Evolutionary conservation across 2,329 filamentous ascomycete species (phyloP), one percentile per base, ranked within the genome.

Genomic region (Endothia cerciana): DNA sequence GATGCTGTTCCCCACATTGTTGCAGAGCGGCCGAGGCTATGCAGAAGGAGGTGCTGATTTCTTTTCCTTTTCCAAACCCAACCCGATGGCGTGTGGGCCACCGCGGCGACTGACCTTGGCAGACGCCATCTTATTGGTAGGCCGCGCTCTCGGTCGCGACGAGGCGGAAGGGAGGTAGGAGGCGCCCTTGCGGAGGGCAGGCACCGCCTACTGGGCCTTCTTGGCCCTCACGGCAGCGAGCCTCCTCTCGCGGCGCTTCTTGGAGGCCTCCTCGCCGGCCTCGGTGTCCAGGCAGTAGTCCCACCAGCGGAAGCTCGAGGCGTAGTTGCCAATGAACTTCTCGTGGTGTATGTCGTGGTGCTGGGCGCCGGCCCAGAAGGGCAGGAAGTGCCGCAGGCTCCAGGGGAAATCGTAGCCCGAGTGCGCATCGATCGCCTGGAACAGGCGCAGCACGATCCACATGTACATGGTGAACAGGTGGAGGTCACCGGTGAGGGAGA

Each of bases 231-330:
- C 83, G 65, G 87, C 78, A 64, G 83, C 86, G 60, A 92, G 74
- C 87, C 91, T 94, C 79, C 83, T 88, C 79, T 95, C 93, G 67
- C 93, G 87, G 75, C 94, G 89, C 76, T 85, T 87, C 88, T 93
- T 94, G 73, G 91, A 86, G 49, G 94, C 92, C 79, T 96, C 94
- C 45, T 92, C 87, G 62, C 92, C 93, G 70, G 92, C 92, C 85
- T 99, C 94, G 69, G 95, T 99, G 80, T 97, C 94, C 71, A 98
- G 85, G 72, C 89, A 78, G 78, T 91, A 97, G 82, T 99, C 95
- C 95, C 95, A 99, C 95, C 95, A 99, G 79, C 94, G 88, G 88
- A 99, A 99, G 84, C 92, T 97, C 76, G 93, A 97, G 61, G 94
- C 85, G 78, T 98, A 99, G 84, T 99, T 99, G 73, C 95, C 95